Percentiles rank a stretch among this genome's conserved stretches.
phyloP scores from a whole-genome alignment of 805 yeast genomes.

The Candida piceae region DNA sequence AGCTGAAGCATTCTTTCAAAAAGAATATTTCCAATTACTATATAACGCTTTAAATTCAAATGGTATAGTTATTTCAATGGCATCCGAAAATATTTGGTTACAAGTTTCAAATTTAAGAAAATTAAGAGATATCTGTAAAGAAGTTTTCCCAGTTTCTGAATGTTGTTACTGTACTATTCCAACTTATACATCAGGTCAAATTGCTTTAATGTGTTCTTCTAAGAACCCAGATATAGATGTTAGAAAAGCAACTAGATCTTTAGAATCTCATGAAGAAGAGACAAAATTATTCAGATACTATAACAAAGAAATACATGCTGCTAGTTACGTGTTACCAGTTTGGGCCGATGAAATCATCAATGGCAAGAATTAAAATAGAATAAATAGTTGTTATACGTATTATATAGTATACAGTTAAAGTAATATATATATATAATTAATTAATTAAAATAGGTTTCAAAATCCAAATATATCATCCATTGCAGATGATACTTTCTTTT shows the following conservation, averaged over 20 bases:
- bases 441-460: conserved; percentile 2
- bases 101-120: conserved; percentile 80
- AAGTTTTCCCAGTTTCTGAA: conserved; percentile 87
- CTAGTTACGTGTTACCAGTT: conserved; percentile 87
- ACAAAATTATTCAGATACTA: conserved; percentile 70
- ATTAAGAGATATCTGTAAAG: conserved; percentile 74
- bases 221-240: conserved; percentile 67
- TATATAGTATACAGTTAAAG: too few species aligned
- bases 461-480: conserved; percentile 76
- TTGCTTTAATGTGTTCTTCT: conserved; percentile 96
- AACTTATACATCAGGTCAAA: conserved; percentile 95
- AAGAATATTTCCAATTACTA: conserved; percentile 82
- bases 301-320: conserved; percentile 76
- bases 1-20: conserved; percentile 89
- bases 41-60: conserved; percentile 84
- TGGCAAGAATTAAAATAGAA: too few species aligned
- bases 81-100: conserved; percentile 93
- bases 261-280: conserved; percentile 64
- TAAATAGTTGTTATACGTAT: too few species aligned
- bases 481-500: conserved; percentile 46
- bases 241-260: conserved; percentile 60
- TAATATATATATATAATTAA: not conserved
- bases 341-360: conserved; percentile 54
- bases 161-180: conserved; percentile 92
- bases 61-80: conserved; percentile 82